Evolutionary conservation across 768 basidiomycete genomes (phyloP).

Genomic region (Favolaschia claudopus): DNA sequence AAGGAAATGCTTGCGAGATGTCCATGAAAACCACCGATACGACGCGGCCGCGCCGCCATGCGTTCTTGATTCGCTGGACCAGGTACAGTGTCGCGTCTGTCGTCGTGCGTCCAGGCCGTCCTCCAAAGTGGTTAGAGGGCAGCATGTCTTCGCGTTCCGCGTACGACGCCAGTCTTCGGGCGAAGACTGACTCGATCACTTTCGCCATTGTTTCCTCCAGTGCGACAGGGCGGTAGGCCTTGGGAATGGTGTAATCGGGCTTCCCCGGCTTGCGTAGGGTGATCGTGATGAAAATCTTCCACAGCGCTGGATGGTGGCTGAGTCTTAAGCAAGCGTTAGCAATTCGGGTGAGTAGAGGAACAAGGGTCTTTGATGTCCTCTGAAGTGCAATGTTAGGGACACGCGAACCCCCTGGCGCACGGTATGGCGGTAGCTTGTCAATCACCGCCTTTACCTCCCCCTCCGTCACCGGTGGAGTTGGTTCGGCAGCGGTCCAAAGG

Average conservation of each 20-base stretch:
- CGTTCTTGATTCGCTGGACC: constrained; percentile 19
- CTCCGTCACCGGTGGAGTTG: neutral
- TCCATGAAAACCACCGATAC: constrained; percentile 5
- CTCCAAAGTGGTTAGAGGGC: constrained; percentile 24
- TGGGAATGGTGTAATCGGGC: constrained; percentile 21
- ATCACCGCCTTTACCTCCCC: neutral
- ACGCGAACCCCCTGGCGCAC: constrained; percentile 32
- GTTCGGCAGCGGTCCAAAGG: too few relatives aligned
- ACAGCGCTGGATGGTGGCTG: constrained; percentile 29
- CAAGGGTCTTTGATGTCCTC: constrained; percentile 27
- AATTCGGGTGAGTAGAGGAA: neutral
- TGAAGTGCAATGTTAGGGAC: constrained; percentile 38
- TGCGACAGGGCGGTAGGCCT: constrained; percentile 38
- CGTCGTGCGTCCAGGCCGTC: constrained; percentile 18
- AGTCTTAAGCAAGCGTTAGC: constrained; percentile 23
- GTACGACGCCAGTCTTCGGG: neutral
- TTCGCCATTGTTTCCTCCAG: constrained; percentile 32
- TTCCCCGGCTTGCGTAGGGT: constrained; percentile 33
- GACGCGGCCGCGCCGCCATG: constrained; percentile 16
- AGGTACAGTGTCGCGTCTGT: constrained; percentile 24
- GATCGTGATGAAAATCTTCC: constrained; percentile 36
- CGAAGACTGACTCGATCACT: constrained; percentile 13
- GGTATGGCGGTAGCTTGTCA: constrained; percentile 15
- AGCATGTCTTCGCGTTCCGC: constrained; percentile 5
- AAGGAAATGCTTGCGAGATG: constrained; percentile 6